A percentile compares a stretch with the other conserved stretches of the same genome.
Evolutionary conservation across 1,139 yeast genomes (phyloP).

Genomic region (Sugiyamaella neomexicana): DNA sequence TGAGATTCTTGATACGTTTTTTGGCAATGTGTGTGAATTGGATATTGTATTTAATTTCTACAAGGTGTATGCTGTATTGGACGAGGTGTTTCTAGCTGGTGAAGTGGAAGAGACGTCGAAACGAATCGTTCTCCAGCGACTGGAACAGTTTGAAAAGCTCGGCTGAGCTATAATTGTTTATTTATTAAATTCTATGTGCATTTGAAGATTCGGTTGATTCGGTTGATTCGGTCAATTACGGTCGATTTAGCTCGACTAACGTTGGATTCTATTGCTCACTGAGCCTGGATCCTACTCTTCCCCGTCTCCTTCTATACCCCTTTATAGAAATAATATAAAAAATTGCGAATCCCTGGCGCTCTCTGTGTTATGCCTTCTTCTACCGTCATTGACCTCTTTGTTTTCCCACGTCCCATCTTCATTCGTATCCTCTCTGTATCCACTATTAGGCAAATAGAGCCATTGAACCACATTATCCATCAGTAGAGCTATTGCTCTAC

Average conservation of each 20-base stretch:
- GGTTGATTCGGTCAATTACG: too few relatives aligned
- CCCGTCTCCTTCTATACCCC: too few relatives aligned
- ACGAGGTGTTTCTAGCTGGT: slow-evolving; percentile 82
- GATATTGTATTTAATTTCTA: slow-evolving; percentile 92
- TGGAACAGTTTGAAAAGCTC: slow-evolving; percentile 44
- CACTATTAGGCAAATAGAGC: too few relatives aligned
- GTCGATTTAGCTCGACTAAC: too few relatives aligned
- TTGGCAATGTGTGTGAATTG: slow-evolving; percentile 90
- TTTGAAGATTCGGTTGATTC: not conserved
- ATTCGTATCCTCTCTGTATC: not conserved
- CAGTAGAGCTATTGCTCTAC: too few relatives aligned
- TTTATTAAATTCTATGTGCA: not conserved
- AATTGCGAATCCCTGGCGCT: too few relatives aligned
- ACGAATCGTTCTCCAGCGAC: slow-evolving; percentile 66
- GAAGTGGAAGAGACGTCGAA: slow-evolving; percentile 82
- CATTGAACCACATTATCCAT: too few relatives aligned
- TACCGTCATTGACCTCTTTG: too few relatives aligned
- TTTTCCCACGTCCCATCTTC: not conserved
- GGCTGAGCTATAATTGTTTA: slow-evolving; percentile 23
- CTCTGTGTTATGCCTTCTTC: too few relatives aligned
- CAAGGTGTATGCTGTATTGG: slow-evolving; percentile 86
- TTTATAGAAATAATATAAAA: too few relatives aligned
- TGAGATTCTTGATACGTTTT: slow-evolving; percentile 81
- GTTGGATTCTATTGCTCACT: too few relatives aligned
- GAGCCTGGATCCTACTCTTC: too few relatives aligned